Evolutionary conservation across 441 rosid genomes (phyloP).

Genomic region (Viola pubescens): DNA sequence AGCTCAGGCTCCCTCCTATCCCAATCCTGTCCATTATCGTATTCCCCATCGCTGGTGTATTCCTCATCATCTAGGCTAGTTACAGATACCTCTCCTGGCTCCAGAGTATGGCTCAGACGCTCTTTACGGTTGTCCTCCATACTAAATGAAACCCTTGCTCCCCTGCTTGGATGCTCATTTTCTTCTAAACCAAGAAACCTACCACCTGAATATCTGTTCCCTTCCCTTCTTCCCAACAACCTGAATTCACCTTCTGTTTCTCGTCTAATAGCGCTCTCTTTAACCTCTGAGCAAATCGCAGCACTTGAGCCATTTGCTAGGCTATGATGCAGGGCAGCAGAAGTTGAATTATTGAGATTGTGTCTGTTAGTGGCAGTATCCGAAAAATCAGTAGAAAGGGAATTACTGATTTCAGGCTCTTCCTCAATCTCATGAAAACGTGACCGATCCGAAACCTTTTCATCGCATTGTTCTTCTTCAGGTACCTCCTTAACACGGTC

Average conservation of each 20-base stretch:
- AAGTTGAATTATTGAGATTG: slow-evolving; percentile 22
- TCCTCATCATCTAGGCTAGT: slow-evolving; percentile 62
- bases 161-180: slow-evolving; percentile 63
- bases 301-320: slow-evolving; percentile 41
- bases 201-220: slow-evolving; percentile 53
- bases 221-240: slow-evolving; percentile 76
- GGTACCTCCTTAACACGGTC: slow-evolving; percentile 46
- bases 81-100: slow-evolving; percentile 58
- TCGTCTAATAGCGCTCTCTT: slow-evolving; percentile 89
- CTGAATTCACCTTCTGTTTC: slow-evolving; percentile 96
- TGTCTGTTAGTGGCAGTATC: slow-evolving; percentile 27
- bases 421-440: slow-evolving; percentile 61
- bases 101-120: slow-evolving; percentile 35
- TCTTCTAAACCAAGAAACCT: slow-evolving; percentile 73
- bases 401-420: slow-evolving; percentile 34
- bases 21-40: slow-evolving; percentile 69
- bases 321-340: slow-evolving; percentile 19
- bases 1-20: slow-evolving; percentile 83
- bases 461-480: slow-evolving; percentile 33
- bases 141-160: slow-evolving; percentile 84
- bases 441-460: slow-evolving; percentile 19
- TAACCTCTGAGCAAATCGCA: slow-evolving; percentile 44
- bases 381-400: slow-evolving; percentile 12
- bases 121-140: slow-evolving; percentile 59
- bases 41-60: slow-evolving; percentile 68